These are phyloP conservation scores for sweet orange (Citrus sinensis) DNA, from an alignment of 345 rosid genomes.

Conservation along the genomic window DVS_A1.0 CM039164.1:26715001-26715500, in stretches of 20 bases:
- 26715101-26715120: slow-evolving; percentile 73
- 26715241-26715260: slow-evolving; percentile 54
- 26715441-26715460: not conserved
- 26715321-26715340: no score
- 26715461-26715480: not conserved
- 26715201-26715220: slow-evolving; percentile 83
- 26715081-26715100: slow-evolving; percentile 89
- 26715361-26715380: not conserved
- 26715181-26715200: slow-evolving; percentile 71
- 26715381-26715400: not conserved
- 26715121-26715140: slow-evolving; percentile 80
- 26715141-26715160: slow-evolving; percentile 87
- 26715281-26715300: not conserved
- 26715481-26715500: not conserved
- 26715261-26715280: not conserved
- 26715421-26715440: not conserved
- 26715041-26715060: not conserved
- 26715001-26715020: not conserved
- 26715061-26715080: not conserved
- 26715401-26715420: not conserved
- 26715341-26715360: no score
- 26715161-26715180: slow-evolving; percentile 77
- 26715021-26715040: not conserved
- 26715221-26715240: slow-evolving; percentile 85
- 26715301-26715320: not conserved